Base-by-base conservation (phyloP, 495 filamentous ascomycete genomes). In the Trichoderma asperelloides region DNA sequence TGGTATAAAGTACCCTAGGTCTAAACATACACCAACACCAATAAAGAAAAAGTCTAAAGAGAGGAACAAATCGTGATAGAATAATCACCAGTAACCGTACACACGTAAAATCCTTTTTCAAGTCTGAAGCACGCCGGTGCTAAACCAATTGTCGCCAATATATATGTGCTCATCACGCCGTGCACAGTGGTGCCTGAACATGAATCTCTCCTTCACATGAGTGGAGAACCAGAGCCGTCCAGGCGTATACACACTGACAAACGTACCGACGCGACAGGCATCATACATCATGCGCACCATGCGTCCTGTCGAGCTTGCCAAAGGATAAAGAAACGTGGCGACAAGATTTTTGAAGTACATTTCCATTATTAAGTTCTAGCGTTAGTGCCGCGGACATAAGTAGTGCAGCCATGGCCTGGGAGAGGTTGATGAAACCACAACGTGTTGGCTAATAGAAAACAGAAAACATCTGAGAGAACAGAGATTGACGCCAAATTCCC, bases 331-430 rank as follows among this genome's bases (percentile, higher is more conserved):
- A 13, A 60, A 25, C 55, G 27, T 60, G 55, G 55, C 55, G 55
- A 60, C 55, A 11, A 47, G 4, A n/a, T 47, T 60, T 60, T 28
- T 60, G 55, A 65, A 65, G 43, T 65, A 65, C 64, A 65, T 45
- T 60, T 65, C 64, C 43, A 47, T 49, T 65, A 65, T 65, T 65
- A 65, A 47, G 64, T 65, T 45, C 64, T 65, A 65, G 62, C 62
- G 62, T 64, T 40, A 40, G 55, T 60, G 55, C 55, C 55, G 27
- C 55, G 55, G 25, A 60, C 55, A 30, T 27, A 12, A 65, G 39
- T 65, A 33, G 40, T 7, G 23, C 43, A 47, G 40, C 62, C 62
- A 64, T 40, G 62, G 62, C 40, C 16, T 60, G 27, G 25, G 51
- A 30, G 25, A 60, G 62, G 62, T 64, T 64, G 62, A 64, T 33